Conservation (phyloP, 768 basidiomycete species). For the Collybia sordida region DNA sequence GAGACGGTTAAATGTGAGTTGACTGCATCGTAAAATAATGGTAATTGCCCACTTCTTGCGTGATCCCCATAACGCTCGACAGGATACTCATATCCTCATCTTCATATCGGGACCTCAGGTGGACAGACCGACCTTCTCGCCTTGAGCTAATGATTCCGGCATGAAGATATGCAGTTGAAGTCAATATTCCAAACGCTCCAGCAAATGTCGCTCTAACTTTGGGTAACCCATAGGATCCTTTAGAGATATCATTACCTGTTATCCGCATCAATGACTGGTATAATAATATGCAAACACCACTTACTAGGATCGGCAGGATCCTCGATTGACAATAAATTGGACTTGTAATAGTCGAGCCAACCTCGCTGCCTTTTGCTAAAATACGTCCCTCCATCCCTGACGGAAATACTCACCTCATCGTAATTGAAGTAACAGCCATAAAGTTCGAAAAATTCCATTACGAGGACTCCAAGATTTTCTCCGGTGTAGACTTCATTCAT, state of each 20-base stretch:
- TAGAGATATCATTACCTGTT: conserved; percentile 90
- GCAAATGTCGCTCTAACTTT: conserved; percentile 83
- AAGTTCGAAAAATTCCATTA: conserved; percentile 96
- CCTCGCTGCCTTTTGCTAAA: conserved; percentile 80
- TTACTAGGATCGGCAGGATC: conserved; percentile 88
- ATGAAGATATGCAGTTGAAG: conserved; percentile 66
- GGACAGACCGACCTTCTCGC: conserved; percentile 46
- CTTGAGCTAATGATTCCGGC: conserved; percentile 63
- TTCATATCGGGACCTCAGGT: conserved; percentile 39
- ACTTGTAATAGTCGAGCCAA: conserved; percentile 67
- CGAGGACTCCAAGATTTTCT: conserved; percentile 90
- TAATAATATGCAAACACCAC: conserved; percentile 28
- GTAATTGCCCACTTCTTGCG: conserved; percentile 64
- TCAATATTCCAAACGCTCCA: conserved; percentile 78
- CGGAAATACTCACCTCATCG: conserved; percentile 83
- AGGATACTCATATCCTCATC: conserved; percentile 77
- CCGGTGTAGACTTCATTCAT: conserved; percentile 99
- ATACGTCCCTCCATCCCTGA: conserved; percentile 87
- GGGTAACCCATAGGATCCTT: conserved; percentile 80
- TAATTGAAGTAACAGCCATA: conserved; percentile 94
- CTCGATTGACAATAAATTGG: conserved; percentile 77
- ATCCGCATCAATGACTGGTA: conserved; percentile 1
- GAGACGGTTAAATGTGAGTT: conserved; percentile 3
- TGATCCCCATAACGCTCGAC: conserved; percentile 76
- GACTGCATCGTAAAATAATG: neutral